Evolutionary conservation across 1,139 yeast species (phyloP).

Genomic region (Lodderomyces beijingensis): DNA sequence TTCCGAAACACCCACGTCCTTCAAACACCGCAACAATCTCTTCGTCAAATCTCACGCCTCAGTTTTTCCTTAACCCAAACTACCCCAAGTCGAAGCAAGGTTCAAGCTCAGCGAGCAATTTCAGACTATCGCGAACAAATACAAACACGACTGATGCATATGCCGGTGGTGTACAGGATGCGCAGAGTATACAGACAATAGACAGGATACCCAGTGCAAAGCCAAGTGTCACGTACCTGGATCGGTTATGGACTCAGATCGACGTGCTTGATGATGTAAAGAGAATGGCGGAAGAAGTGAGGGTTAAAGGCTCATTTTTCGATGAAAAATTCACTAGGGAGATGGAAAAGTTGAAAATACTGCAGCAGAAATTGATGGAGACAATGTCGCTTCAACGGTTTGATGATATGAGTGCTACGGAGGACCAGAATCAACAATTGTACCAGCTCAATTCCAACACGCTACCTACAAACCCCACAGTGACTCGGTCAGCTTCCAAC

Average conservation of each 20-base stretch:
- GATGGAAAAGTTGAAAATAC: conserved; percentile 49
- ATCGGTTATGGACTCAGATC: conserved; percentile 81
- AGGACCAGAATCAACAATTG: conserved; percentile 32
- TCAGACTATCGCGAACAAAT: conserved; percentile 24
- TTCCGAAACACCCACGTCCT: no score
- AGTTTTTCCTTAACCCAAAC: conserved; percentile 1
- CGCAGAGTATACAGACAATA: conserved; percentile 30
- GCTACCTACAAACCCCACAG: conserved; percentile 4
- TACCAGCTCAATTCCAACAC: conserved; percentile 11
- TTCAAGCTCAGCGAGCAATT: conserved; percentile 14
- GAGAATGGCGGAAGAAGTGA: conserved; percentile 55
- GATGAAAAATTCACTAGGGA: conserved; percentile 57
- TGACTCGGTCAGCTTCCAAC: conserved; percentile 7
- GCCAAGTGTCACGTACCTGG: conserved; percentile 59
- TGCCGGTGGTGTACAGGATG: conserved; percentile 14
- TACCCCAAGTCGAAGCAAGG: conserved; percentile 4
- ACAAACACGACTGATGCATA: conserved; percentile 18
- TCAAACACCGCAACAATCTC: no score
- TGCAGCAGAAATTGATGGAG: conserved; percentile 59
- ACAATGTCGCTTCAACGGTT: conserved; percentile 46
- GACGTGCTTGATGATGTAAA: conserved; percentile 82
- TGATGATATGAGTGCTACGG: conserved; percentile 14
- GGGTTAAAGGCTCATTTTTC: conserved; percentile 54
- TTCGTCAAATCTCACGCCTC: conserved; percentile 8
- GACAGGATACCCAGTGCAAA: conserved; percentile 46